Evolutionary conservation across 176 grass and related monocot species (phyloP).

Genomic region (Oryza glumipatula): DNA sequence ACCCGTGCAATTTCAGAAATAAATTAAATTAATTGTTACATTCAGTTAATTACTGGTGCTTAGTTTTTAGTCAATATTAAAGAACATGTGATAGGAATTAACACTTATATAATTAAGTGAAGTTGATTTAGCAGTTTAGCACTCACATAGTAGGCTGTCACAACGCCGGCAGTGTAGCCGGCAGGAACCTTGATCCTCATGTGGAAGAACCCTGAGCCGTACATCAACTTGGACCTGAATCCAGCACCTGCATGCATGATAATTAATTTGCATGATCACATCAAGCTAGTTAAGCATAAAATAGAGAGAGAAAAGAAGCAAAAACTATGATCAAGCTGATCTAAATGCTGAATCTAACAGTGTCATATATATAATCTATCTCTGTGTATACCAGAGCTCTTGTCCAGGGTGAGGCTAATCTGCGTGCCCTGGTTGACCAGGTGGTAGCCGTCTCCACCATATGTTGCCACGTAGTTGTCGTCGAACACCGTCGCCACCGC

Average conservation of each 20-base stretch:
- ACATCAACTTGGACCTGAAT: constrained; percentile 60
- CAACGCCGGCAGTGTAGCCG: constrained; percentile 64
- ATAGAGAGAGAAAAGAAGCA: no score
- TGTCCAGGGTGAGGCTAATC: constrained; percentile 68
- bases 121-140: not conserved
- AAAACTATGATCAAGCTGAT: no score
- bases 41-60: no score
- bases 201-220: constrained; percentile 69
- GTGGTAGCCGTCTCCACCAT: constrained; percentile 55
- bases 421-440: constrained; percentile 40
- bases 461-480: constrained; percentile 56
- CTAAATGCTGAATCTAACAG: not conserved
- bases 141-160: constrained; percentile 70
- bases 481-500: constrained; percentile 36
- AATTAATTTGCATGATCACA: not conserved
- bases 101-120: no score
- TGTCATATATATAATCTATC: not conserved
- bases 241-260: constrained; percentile 47
- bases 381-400: constrained; percentile 50
- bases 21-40: no score
- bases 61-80: not conserved
- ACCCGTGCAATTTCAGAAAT: not conserved
- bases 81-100: not conserved
- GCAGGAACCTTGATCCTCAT: constrained; percentile 67
- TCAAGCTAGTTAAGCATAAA: not conserved